Percentiles rank a stretch among this genome's conserved stretches.
Conservation (phyloP, 2,329 filamentous ascomycete genomes). For the Fusarium duplospermum region DNA sequence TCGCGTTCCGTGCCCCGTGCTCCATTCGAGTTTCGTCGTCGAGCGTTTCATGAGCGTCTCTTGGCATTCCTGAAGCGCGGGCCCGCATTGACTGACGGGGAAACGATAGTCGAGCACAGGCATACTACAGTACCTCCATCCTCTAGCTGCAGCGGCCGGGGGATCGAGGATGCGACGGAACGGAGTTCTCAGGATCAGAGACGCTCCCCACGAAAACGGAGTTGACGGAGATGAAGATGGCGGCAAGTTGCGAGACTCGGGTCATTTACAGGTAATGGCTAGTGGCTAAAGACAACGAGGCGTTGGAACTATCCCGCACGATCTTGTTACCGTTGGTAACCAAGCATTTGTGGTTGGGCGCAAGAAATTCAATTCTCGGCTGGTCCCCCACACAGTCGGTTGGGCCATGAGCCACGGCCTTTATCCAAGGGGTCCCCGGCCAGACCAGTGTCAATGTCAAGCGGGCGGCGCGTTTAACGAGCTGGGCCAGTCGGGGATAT, state of each 20-base stretch:
- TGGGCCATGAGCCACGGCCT: conserved; percentile 14
- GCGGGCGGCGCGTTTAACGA: conserved; percentile 16
- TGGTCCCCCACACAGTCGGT: conserved; percentile 34
- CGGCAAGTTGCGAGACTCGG: neutral
- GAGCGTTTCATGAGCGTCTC: conserved; percentile 36
- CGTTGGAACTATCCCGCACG: conserved; percentile 15
- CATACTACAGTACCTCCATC: neutral
- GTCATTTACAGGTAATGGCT: conserved; percentile 3
- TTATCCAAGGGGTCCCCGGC: conserved; percentile 8
- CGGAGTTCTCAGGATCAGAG: conserved; percentile 5
- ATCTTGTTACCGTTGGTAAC: conserved; percentile 21
- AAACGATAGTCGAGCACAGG: conserved; percentile 18
- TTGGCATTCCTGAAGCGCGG: conserved; percentile 35
- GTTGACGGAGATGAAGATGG: conserved; percentile 1
- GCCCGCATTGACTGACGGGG: conserved; percentile 33
- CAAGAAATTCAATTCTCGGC: conserved; percentile 14
- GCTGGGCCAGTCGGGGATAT: conserved; percentile 17
- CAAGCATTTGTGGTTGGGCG: conserved; percentile 26
- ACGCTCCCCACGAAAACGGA: neutral
- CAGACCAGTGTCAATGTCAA: neutral
- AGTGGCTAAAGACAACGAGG: conserved; percentile 4
- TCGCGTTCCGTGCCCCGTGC: conserved; percentile 28
- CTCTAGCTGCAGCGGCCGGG: neutral
- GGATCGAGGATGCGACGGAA: neutral
- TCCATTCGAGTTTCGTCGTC: conserved; percentile 30